phyloP scores from a whole-genome alignment of 2,329 filamentous ascomycete genomes.

The Epichloe gansuensis region DNA sequence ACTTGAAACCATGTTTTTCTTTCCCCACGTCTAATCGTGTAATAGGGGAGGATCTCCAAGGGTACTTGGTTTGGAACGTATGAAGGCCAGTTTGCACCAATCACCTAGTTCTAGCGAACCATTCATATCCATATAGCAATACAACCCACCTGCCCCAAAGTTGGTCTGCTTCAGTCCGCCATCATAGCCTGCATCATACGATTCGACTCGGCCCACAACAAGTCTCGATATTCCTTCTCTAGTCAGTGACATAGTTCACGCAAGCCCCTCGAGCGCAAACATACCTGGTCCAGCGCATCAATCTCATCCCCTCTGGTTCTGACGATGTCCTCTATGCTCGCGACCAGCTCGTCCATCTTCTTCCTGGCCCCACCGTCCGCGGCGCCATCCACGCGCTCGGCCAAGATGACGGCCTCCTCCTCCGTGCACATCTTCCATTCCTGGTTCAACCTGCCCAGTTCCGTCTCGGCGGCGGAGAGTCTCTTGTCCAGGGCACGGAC shows the following conservation, averaged over 20 bases:
- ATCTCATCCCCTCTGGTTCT: conserved; percentile 12
- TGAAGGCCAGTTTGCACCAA: too few relatives aligned
- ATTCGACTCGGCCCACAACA: conserved; percentile 5
- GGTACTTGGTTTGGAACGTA: too few relatives aligned
- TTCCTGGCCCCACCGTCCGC: neutral
- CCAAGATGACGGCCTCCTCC: conserved; percentile 12
- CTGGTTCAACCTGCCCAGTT: conserved; percentile 11
- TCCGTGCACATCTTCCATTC: conserved; percentile 17
- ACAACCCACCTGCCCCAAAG: neutral
- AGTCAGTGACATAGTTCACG: neutral
- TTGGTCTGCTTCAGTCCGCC: conserved; percentile 4
- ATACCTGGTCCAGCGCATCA: conserved; percentile 18
- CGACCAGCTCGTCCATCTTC: conserved; percentile 7
- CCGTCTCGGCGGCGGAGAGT: conserved; percentile 12
- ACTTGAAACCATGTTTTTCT: too few relatives aligned
- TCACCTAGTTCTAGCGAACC: too few relatives aligned
- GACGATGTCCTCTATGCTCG: conserved; percentile 14
- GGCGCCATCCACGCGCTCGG: conserved; percentile 4
- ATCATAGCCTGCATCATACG: conserved; percentile 17
- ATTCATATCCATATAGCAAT: neutral
- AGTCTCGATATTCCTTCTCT: conserved; percentile 3
- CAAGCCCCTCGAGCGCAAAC: neutral
- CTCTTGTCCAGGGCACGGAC: conserved; percentile 12
- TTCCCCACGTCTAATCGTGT: too few relatives aligned
- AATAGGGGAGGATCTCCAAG: too few relatives aligned